Conservation (phyloP, 2,329 filamentous ascomycete species). For the Hypoxylon sp. region DNA sequence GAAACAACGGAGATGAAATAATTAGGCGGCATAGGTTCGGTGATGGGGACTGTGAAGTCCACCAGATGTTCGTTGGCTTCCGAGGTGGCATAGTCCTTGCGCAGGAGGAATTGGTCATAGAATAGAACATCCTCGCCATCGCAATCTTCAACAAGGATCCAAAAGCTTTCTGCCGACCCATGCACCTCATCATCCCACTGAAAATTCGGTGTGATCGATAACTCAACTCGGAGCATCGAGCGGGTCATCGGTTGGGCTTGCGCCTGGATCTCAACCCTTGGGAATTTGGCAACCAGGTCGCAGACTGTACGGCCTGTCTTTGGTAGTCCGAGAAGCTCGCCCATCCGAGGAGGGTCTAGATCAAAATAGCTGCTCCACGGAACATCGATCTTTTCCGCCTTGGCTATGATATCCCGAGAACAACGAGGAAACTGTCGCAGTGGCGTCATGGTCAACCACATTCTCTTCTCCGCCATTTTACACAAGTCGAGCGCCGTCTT, state of each 20-base stretch:
- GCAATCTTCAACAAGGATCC: conserved; percentile 96
- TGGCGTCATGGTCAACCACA: conserved; percentile 99
- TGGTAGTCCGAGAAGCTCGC: conserved; percentile 88
- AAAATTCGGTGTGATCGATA: conserved; percentile 93
- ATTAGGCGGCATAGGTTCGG: conserved; percentile 97
- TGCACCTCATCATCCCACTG: conserved; percentile 93
- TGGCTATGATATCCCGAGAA: conserved; percentile 84
- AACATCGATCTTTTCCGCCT: conserved; percentile 93
- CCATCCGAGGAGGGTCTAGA: conserved; percentile 94
- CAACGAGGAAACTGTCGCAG: conserved; percentile 88
- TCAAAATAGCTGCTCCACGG: conserved; percentile 95
- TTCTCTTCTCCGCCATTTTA: conserved; percentile 99
- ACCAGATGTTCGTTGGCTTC: conserved; percentile 94
- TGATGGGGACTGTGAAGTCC: conserved; percentile 95
- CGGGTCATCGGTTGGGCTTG: conserved; percentile 94
- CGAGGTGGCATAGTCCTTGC: conserved; percentile 83
- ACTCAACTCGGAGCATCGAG: conserved; percentile 88
- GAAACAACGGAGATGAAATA: conserved; percentile 97
- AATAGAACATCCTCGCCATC: conserved; percentile 96
- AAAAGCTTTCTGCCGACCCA: conserved; percentile 89
- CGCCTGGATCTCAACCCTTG: conserved; percentile 88
- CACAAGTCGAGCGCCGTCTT: conserved; percentile 93
- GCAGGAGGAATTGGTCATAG: conserved; percentile 91
- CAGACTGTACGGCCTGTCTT: conserved; percentile 88
- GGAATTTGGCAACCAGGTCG: conserved; percentile 88